phyloP scores from a whole-genome alignment of 805 yeast genomes.

The Danielia reshetovae region DNA sequence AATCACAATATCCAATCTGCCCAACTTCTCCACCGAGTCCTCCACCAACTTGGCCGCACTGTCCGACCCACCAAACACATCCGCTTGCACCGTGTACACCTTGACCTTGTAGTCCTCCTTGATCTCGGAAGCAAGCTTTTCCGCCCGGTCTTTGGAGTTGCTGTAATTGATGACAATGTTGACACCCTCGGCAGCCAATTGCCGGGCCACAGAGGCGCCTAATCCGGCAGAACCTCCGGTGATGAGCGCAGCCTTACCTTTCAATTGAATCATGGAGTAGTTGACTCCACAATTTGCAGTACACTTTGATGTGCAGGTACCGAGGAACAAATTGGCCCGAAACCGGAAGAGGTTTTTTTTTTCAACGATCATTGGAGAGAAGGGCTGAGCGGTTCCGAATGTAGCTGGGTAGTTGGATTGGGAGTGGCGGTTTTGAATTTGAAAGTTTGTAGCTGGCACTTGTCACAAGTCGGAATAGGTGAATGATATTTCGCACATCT shows the following conservation, averaged over 20 bases:
- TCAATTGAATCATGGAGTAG: conserved; percentile 10
- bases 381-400: too few species aligned
- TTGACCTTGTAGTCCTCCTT: conserved; percentile 13
- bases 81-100: conserved; percentile 19
- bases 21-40: conserved; percentile 20
- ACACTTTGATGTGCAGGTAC: too few species aligned
- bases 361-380: too few species aligned
- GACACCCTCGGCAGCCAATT: conserved; percentile 33
- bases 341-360: too few species aligned
- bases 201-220: conserved; percentile 29
- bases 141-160: conserved; percentile 26
- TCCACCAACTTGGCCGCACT: conserved; percentile 21
- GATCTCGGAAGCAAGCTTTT: conserved; percentile 15
- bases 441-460: too few species aligned
- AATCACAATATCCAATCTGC: conserved; percentile 32
- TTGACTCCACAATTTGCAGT: too few species aligned
- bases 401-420: too few species aligned
- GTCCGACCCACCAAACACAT: conserved; percentile 18
- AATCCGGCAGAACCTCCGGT: conserved; percentile 24
- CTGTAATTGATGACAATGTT: conserved; percentile 31
- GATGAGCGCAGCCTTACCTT: conserved; percentile 26
- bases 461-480: too few species aligned
- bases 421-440: too few species aligned
- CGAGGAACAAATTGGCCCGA: too few species aligned
- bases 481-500: too few species aligned